phyloP scores from a whole-genome alignment of 2,329 filamentous ascomycete species.

The Teratosphaeria pseudoeucalypti region DNA sequence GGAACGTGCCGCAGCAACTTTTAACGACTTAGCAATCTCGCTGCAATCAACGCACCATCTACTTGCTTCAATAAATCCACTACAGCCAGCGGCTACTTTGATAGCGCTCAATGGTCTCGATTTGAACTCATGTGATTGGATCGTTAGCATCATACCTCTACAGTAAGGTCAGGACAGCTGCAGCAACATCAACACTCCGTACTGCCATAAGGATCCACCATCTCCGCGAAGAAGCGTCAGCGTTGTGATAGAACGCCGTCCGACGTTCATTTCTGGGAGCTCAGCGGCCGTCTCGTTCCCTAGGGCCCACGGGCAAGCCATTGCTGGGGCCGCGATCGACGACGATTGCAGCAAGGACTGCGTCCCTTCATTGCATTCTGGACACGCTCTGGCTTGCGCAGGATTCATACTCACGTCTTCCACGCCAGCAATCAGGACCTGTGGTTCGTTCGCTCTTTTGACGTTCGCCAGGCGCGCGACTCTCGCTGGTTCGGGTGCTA shows the following conservation, averaged over 20 bases:
- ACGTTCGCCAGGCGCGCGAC: slow-evolving; percentile 7
- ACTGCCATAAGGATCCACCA: background rate
- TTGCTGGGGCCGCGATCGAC: background rate
- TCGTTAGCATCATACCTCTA: background rate
- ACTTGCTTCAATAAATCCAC: slow-evolving; percentile 9
- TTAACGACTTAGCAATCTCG: slow-evolving; percentile 8
- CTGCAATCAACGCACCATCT: slow-evolving; percentile 17
- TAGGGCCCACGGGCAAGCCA: background rate
- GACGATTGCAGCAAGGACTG: background rate
- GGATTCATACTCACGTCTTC: background rate
- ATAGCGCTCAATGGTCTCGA: background rate
- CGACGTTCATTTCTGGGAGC: background rate
- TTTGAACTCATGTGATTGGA: background rate
- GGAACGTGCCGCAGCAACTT: slow-evolving; percentile 11
- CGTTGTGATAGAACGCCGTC: background rate
- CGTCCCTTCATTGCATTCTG: background rate
- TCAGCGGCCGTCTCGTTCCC: background rate
- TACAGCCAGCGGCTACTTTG: slow-evolving; percentile 4
- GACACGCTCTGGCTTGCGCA: background rate
- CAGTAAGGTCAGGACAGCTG: background rate
- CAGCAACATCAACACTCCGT: background rate
- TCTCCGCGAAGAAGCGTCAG: background rate
- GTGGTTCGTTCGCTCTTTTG: slow-evolving; percentile 7
- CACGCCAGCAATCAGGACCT: slow-evolving; percentile 1
- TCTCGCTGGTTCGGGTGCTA: background rate